Conservation (phyloP, 1,139 yeast genomes). For the Spencermartinsiella ligniputridi region DNA sequence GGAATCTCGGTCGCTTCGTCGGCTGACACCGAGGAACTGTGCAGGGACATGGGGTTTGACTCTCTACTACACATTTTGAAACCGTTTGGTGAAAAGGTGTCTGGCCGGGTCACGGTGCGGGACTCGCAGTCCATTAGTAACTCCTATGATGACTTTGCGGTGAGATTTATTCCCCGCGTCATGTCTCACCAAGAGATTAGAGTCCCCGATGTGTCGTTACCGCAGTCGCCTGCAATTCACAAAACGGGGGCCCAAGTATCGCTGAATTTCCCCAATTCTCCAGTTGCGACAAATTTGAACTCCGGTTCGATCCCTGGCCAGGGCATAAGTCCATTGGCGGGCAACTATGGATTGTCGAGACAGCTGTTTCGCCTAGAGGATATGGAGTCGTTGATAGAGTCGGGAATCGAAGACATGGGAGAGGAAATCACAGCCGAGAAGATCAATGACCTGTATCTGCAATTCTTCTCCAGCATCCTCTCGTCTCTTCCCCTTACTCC, state of each 20-base stretch:
- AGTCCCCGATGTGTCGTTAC: conserved; percentile 3
- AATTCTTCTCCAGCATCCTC: conserved; percentile 56
- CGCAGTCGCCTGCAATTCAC: conserved; percentile 1
- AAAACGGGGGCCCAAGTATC: neutral
- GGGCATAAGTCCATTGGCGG: too few species aligned
- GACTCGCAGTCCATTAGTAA: conserved; percentile 35
- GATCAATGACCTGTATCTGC: conserved; percentile 46
- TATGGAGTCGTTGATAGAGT: conserved; percentile 17
- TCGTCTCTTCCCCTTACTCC: conserved; percentile 57
- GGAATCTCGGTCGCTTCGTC: conserved; percentile 53
- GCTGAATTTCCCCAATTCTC: neutral
- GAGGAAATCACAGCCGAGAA: conserved; percentile 10
- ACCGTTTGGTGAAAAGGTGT: conserved; percentile 41
- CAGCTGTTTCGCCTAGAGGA: conserved; percentile 20
- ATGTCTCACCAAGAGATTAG: neutral
- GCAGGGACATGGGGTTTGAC: conserved; percentile 39
- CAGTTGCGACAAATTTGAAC: neutral
- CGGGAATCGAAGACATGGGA: conserved; percentile 11
- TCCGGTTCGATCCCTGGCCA: neutral
- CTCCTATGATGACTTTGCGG: conserved; percentile 31
- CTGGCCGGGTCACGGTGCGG: conserved; percentile 40
- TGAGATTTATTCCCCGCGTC: conserved; percentile 23
- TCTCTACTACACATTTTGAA: conserved; percentile 38
- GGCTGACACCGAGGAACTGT: conserved; percentile 45
- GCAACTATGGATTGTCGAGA: neutral